Evolutionary conservation across 352 stramenopile genomes (phyloP), one percentile per base, ranked within the genome.

Genomic region (Phytophthora multivora): DNA sequence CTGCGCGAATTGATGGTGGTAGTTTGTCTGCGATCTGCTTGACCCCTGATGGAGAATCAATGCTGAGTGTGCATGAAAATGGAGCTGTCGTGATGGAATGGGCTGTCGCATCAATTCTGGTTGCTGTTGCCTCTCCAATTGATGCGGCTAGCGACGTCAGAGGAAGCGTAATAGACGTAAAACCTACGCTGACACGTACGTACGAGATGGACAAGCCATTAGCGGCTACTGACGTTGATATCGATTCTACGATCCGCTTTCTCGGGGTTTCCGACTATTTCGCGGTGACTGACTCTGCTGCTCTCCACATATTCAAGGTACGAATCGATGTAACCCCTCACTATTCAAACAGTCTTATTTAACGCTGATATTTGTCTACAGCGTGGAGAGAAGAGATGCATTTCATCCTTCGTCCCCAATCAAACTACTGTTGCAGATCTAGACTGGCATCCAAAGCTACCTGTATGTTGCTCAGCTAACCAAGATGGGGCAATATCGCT

Each of bases 241-340:
- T 66, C 9, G 61, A 65, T 16, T 72, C 55, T 42, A 51, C 51
- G 2, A 79, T 79, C 38, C 73, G 73, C 16, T 81, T 79, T 57
- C 46, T 77, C 53, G 61, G 51, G 13, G 30, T 26, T 12, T 56
- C 59, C 15, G 59, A 69, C 21, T 77, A 73, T 38, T 81, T 81
- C 26, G 54, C 63, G 15, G 73, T 81, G n/a, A n/a, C 59, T n/a
- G 55, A 79, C 28, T 64, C 66, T 12, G 19, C 48, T 57, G 36
- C 26, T 49, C 40, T 80, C 31, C 55, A 61, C 33, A 62, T 80
- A 3, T 78, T 76, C 47, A 80, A 78, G 65, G 72, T 80, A 71
- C 25, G 45, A 45, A 36, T 33, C 13, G 33, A 43, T 45, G 7
- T 15, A 28, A 13, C 1, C 28, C 1, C 9, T 33, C 28, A 12